Percentiles rank a stretch among this genome's conserved stretches.
Evolutionary conservation across 768 basidiomycete species (phyloP).

Genomic region (Auriculariales sp.): DNA sequence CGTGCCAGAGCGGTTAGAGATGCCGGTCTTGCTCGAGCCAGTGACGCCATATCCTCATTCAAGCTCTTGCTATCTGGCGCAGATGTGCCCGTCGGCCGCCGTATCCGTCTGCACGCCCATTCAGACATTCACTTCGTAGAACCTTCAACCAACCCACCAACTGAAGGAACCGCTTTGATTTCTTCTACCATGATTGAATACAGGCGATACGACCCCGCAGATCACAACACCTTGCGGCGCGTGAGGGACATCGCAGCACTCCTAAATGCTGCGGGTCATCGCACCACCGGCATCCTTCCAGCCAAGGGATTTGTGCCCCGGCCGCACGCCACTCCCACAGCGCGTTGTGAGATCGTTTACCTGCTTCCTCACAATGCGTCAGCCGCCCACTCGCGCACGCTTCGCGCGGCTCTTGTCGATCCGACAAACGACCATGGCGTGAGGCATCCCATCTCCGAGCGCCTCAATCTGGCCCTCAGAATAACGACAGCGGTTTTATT

Average conservation of each 20-base stretch:
- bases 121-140: neutral
- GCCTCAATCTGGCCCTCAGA: neutral
- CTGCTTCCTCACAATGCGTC: neutral
- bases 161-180: too few relatives aligned
- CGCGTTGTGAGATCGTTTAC: neutral
- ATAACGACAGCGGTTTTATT: neutral
- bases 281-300: neutral
- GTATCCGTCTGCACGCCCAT: neutral
- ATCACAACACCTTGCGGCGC: neutral
- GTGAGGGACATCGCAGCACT: neutral
- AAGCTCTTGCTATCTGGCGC: neutral
- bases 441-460: neutral
- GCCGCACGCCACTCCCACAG: neutral
- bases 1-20: neutral
- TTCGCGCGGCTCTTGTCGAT: neutral
- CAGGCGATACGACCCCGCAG: neutral
- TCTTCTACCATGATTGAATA: neutral
- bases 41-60: neutral
- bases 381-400: neutral
- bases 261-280: neutral
- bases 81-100: neutral
- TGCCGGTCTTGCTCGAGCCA: neutral
- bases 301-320: neutral
- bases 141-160: too few relatives aligned
- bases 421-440: neutral